Conservation (phyloP, 495 filamentous ascomycete species). For the Evansstolkia leycettana region DNA sequence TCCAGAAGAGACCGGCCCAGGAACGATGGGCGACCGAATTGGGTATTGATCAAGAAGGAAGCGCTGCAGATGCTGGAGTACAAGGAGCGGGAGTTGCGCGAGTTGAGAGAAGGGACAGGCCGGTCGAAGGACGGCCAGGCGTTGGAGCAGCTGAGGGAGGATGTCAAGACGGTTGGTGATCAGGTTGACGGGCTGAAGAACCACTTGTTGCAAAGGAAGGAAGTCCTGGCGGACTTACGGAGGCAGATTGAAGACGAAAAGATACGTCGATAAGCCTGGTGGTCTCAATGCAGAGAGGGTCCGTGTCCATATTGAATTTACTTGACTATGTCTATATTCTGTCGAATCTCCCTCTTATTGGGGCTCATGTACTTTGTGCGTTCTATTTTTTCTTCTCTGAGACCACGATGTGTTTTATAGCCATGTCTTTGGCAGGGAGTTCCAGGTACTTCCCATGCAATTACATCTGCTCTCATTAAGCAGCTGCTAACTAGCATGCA, state of each 20-base stretch:
- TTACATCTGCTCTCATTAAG: neutral
- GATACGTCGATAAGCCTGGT: slow-evolving; percentile 19
- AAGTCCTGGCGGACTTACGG: slow-evolving; percentile 28
- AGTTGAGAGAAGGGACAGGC: slow-evolving; percentile 32
- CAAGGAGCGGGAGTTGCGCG: slow-evolving; percentile 36
- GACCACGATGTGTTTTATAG: slow-evolving; percentile 23
- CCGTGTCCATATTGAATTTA: neutral
- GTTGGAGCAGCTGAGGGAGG: slow-evolving; percentile 27
- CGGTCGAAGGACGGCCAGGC: slow-evolving; percentile 31
- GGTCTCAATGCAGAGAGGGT: neutral
- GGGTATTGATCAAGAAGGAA: slow-evolving; percentile 83
- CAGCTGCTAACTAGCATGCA: neutral
- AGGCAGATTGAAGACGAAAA: slow-evolving; percentile 36
- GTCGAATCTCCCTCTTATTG: slow-evolving; percentile 10
- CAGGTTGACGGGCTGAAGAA: slow-evolving; percentile 41
- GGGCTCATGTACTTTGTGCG: too few relatives aligned
- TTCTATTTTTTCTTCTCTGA: slow-evolving; percentile 5
- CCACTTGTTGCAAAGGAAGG: slow-evolving; percentile 33
- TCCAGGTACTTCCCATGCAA: slow-evolving; percentile 21
- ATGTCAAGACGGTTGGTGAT: slow-evolving; percentile 37
- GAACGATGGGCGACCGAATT: slow-evolving; percentile 31
- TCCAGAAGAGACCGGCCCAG: slow-evolving; percentile 46
- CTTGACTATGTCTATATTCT: slow-evolving; percentile 2
- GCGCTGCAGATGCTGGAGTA: slow-evolving; percentile 70
- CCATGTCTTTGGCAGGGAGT: slow-evolving; percentile 23